A percentile compares a stretch with the other conserved stretches of the same genome.
Evolutionary conservation across 148 eudicot species (phyloP).

Genomic region (Spergularia marina): DNA sequence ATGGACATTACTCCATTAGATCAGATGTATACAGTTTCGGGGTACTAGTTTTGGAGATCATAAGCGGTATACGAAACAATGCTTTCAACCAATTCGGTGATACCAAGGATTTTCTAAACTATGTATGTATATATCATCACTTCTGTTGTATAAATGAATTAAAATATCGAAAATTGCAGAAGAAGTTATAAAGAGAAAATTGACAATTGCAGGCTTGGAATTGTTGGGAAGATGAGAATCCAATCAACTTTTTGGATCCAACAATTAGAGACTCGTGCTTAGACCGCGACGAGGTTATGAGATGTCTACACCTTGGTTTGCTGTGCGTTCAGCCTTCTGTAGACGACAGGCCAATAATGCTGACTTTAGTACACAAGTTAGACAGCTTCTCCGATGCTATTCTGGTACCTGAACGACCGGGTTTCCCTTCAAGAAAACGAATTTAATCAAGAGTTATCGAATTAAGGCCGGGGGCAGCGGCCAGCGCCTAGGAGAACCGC

Average conservation of each 20-base stretch:
- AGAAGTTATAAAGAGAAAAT: no score
- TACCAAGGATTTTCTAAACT: constrained; percentile 25
- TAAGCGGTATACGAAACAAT: constrained; percentile 28
- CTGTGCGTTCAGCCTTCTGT: constrained; percentile 1
- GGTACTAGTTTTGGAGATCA: constrained; percentile 33
- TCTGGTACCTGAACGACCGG: constrained; percentile 23
- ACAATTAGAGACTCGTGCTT: constrained; percentile 17
- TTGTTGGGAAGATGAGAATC: constrained; percentile 23
- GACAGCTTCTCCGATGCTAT: background rate
- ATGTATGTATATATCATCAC: constrained; percentile 25
- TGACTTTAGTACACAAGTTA: constrained; percentile 16
- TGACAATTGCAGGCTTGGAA: constrained; percentile 26
- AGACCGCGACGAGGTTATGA: constrained; percentile 16
- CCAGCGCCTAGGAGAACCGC: no score
- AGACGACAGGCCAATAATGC: constrained; percentile 16
- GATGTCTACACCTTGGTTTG: constrained; percentile 20
- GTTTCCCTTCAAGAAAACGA: constrained; percentile 4
- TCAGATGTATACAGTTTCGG: constrained; percentile 34
- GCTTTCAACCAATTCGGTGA: background rate
- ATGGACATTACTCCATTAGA: constrained; percentile 26
- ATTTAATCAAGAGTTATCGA: background rate
- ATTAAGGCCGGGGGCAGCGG: no score
- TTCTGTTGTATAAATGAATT: no score
- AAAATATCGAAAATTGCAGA: no score
- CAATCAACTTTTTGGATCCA: constrained; percentile 23